phyloP scores from a whole-genome alignment of 768 basidiomycete genomes.

The Pholiota microspora region DNA sequence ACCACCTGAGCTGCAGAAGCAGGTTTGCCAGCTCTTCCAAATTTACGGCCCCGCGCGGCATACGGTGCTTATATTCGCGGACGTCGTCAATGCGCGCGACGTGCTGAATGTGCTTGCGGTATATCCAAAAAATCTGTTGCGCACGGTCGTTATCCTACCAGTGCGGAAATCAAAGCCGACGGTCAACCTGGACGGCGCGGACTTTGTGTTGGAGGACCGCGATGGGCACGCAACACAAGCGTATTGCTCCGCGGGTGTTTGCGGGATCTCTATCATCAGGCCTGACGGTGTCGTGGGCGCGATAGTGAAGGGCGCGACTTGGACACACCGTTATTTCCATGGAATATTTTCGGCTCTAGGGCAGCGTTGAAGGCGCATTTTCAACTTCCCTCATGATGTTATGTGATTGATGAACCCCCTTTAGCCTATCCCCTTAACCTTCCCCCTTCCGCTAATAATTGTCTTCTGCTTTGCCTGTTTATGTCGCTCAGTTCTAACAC shows the following conservation, averaged over 20 bases:
- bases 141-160: constrained; percentile 27
- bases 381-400: neutral
- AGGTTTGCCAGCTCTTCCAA: constrained; percentile 29
- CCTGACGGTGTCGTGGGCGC: constrained; percentile 47
- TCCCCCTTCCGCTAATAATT: neutral
- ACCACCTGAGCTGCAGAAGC: constrained; percentile 12
- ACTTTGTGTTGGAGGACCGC: constrained; percentile 33
- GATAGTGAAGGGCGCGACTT: constrained; percentile 28
- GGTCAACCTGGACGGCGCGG: constrained; percentile 15
- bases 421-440: neutral
- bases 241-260: constrained; percentile 33
- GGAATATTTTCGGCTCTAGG: constrained; percentile 22
- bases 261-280: constrained; percentile 35
- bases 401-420: neutral
- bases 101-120: constrained; percentile 14
- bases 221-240: constrained; percentile 36
- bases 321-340: constrained; percentile 33
- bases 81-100: constrained; percentile 18
- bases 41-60: constrained; percentile 33
- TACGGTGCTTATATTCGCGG: constrained; percentile 39
- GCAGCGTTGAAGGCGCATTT: neutral
- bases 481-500: neutral
- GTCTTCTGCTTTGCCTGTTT: neutral
- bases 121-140: constrained; percentile 23
- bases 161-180: constrained; percentile 8